These are phyloP conservation scores for Beauveria pseudobassiana DNA, from an alignment of 2,329 filamentous ascomycete species.

Conservation along the genomic window DNA sequence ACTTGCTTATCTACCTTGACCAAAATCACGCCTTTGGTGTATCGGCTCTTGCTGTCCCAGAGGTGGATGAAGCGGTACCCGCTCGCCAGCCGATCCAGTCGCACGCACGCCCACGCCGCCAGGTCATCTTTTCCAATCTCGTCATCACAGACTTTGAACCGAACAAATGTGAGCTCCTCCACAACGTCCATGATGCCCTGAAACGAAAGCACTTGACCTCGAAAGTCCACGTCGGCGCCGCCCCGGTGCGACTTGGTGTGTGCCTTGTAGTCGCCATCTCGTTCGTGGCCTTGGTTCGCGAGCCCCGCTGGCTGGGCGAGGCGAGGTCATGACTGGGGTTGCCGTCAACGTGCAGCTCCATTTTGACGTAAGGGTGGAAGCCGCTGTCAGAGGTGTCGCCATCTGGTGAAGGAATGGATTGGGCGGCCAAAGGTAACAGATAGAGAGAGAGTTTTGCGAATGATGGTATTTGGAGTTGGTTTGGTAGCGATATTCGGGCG, in stretches of 20 bases:
- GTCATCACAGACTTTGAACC: slow-evolving; percentile 84
- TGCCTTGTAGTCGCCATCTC: slow-evolving; percentile 45
- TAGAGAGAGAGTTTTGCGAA: slow-evolving; percentile 57
- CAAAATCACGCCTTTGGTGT: slow-evolving; percentile 62
- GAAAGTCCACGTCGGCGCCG: slow-evolving; percentile 56
- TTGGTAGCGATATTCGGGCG: slow-evolving; percentile 20
- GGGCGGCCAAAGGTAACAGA: slow-evolving; percentile 66
- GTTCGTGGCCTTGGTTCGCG: slow-evolving; percentile 32
- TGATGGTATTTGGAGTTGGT: slow-evolving; percentile 16
- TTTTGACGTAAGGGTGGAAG: slow-evolving; percentile 76
- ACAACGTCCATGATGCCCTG: slow-evolving; percentile 47
- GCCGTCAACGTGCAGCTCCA: slow-evolving; percentile 77
- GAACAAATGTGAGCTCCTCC: slow-evolving; percentile 63
- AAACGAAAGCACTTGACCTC: slow-evolving; percentile 51
- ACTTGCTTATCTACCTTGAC: slow-evolving; percentile 63
- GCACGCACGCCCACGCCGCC: slow-evolving; percentile 82
- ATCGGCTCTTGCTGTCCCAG: slow-evolving; percentile 58
- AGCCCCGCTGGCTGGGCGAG: slow-evolving; percentile 14
- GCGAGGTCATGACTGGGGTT: slow-evolving; percentile 29
- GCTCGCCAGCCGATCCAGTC: slow-evolving; percentile 68
- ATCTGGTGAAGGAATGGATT: slow-evolving; percentile 61
- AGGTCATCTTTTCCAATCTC: slow-evolving; percentile 71
- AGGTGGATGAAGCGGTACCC: slow-evolving; percentile 76
- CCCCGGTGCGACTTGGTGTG: slow-evolving; percentile 52
- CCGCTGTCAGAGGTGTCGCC: slow-evolving; percentile 41